A percentile compares a stretch with the other conserved stretches of the same genome.
Conservation (phyloP, 1,284 basidiomycete genomes). For the Pseudozyma sp. region DNA sequence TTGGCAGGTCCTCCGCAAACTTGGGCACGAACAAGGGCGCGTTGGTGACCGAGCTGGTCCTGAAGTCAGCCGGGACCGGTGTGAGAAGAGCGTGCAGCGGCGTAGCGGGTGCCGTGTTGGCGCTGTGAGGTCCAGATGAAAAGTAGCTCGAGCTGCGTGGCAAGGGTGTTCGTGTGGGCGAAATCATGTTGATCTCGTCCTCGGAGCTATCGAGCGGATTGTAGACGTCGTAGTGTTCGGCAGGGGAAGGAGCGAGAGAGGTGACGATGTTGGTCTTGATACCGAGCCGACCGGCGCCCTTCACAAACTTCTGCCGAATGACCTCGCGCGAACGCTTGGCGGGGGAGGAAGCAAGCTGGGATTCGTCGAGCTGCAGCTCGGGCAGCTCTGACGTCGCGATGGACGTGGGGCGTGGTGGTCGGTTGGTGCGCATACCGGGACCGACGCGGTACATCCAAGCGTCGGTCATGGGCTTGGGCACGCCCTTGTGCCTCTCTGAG, state of each 20-base stretch:
- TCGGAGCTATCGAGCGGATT: constrained; percentile 46
- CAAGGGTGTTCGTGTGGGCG: constrained; percentile 30
- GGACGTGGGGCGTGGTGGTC: constrained; percentile 21
- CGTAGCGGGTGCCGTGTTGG: constrained; percentile 11
- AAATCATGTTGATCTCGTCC: constrained; percentile 23
- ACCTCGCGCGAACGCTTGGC: constrained; percentile 41
- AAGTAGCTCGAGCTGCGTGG: constrained; percentile 47
- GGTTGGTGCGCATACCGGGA: constrained; percentile 51
- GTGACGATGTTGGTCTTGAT: constrained; percentile 45
- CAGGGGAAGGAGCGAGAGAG: constrained; percentile 20
- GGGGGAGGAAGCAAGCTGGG: constrained; percentile 15
- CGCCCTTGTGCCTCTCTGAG: constrained; percentile 37
- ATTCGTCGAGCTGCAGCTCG: constrained; percentile 18
- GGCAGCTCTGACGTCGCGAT: constrained; percentile 2
- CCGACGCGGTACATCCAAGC: constrained; percentile 65
- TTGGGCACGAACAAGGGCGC: constrained; percentile 58
- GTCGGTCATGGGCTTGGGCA: constrained; percentile 54
- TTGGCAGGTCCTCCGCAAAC: constrained; percentile 23
- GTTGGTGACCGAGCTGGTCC: constrained; percentile 57
- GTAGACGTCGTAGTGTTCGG: constrained; percentile 31
- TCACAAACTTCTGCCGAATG: constrained; percentile 57
- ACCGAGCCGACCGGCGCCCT: constrained; percentile 54
- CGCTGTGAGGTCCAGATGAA: constrained; percentile 30
- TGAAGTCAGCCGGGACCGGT: constrained; percentile 36
- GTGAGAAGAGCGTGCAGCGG: constrained; percentile 33